Base-by-base conservation (phyloP, 805 yeast species). In the Sugiyamaella floridensis region DNA sequence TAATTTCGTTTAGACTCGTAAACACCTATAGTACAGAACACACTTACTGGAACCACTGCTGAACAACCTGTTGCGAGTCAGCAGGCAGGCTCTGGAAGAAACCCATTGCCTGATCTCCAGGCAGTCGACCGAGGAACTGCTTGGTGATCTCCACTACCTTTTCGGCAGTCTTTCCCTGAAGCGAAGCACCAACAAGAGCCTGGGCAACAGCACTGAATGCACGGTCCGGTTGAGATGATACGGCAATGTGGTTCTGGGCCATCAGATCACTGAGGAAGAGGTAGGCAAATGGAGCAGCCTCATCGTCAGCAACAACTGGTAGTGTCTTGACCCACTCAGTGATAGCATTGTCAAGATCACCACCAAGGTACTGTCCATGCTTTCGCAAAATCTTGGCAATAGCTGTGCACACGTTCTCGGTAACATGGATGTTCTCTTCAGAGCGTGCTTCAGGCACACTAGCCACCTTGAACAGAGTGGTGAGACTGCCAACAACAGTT, bases 201-300 rank as follows among this genome's bases (percentile, higher is more conserved):
- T 83, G 86, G 28, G 88, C 74, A 8, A 89, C 84, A 44, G 78
- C 72, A 50, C 84, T 87, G 42, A 89, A 78, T 10, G 83, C 79
- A 56, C 77, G 75, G 14, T 85, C 82, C 6, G 81, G 67, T 55
- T 82, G 82, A 1, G 66, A 66, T 16, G 70, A 65, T 37, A 87
- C 78, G 3, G 78, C 72, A 8, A 84, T 78, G 56, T 88, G 89
- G 49, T 79, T 77, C 50, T 76, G 76, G 48, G 83, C 83, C 43
- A 89, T 83, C 63, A 90, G 73, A 55, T 84, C 85, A 8, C 82
- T 72, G 58, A 90, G 73, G 65, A 88, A 90, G 60, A 77, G 75
- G 71, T 89, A 93, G 16, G 88, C 82, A 67, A 77, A 88, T 14
- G 89, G 82, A 3, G 97, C 97, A 4, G 95, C 95, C 59, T 86